phyloP scores from a whole-genome alignment of 345 rosid genomes.

The Eucalyptus albens region DNA sequence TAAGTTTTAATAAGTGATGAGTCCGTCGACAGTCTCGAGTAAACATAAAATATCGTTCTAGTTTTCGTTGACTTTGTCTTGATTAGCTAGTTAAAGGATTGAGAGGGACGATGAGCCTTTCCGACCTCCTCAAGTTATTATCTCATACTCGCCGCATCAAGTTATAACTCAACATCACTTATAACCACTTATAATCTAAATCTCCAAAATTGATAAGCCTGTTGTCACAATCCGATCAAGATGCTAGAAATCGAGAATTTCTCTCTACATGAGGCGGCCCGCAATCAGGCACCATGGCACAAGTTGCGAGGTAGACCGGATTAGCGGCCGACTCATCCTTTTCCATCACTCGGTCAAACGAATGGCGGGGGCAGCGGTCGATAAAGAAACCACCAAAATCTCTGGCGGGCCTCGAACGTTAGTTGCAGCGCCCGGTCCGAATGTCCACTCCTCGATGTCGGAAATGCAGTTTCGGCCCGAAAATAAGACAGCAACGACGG shows the following conservation, averaged over 20 bases:
- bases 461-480: neutral
- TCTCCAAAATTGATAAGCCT: accelerated
- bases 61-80: neutral
- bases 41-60: neutral
- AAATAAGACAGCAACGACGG: neutral
- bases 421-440: neutral
- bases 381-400: neutral
- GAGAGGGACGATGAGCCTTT: neutral
- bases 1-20: neutral
- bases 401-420: neutral
- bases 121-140: neutral
- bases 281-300: neutral
- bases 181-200: no score
- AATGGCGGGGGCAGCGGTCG: neutral
- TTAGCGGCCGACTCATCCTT: neutral
- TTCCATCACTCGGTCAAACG: neutral
- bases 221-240: accelerated
- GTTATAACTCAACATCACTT: no score
- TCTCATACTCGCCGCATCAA: accelerated
- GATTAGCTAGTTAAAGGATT: neutral
- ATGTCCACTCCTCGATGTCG: neutral
- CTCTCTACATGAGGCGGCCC: neutral
- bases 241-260: no score
- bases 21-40: accelerated
- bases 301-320: neutral